These are phyloP conservation scores for Penstemon barbatus DNA, from an alignment of 257 asterid species.

Conservation along the genomic window DNA sequence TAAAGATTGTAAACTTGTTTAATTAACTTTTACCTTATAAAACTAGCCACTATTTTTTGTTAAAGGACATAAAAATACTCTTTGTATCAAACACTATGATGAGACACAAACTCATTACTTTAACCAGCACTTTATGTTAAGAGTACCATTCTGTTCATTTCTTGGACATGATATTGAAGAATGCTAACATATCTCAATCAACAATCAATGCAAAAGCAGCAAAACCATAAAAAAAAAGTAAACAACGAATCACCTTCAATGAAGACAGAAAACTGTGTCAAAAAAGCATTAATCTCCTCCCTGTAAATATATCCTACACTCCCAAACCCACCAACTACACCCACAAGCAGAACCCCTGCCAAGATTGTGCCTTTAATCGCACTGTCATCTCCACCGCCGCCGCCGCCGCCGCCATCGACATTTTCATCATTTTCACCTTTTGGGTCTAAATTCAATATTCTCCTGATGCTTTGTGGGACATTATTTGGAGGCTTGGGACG, in stretches of 20 bases:
- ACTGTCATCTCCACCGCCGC: slow-evolving; percentile 38
- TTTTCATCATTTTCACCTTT: slow-evolving; percentile 49
- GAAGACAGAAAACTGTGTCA: slow-evolving; percentile 72
- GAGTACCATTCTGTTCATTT: no score
- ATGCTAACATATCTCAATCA: no score
- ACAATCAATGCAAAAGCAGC: no score
- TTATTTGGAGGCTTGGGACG: slow-evolving; percentile 56
- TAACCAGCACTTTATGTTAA: no score
- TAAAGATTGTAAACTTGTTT: no score
- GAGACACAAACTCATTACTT: no score
- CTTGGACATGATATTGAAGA: no score
- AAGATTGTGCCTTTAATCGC: slow-evolving; percentile 82
- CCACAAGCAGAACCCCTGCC: slow-evolving; percentile 63
- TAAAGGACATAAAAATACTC: no score
- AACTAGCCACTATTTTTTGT: no score
- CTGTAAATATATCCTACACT: slow-evolving; percentile 70
- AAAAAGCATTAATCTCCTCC: slow-evolving; percentile 85
- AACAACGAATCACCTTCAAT: slow-evolving; percentile 44
- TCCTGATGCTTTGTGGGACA: slow-evolving; percentile 59
- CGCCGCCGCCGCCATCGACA: slow-evolving; percentile 7
- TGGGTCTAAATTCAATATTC: slow-evolving; percentile 57
- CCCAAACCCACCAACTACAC: slow-evolving; percentile 89
- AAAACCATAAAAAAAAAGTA: neutral
- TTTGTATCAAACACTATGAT: no score
- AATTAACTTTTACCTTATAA: no score